A percentile compares a stretch with the other conserved stretches of the same genome.
Conservation (phyloP, 176 grass and related monocot species). For the Cenchrus fungigraminus region DNA sequence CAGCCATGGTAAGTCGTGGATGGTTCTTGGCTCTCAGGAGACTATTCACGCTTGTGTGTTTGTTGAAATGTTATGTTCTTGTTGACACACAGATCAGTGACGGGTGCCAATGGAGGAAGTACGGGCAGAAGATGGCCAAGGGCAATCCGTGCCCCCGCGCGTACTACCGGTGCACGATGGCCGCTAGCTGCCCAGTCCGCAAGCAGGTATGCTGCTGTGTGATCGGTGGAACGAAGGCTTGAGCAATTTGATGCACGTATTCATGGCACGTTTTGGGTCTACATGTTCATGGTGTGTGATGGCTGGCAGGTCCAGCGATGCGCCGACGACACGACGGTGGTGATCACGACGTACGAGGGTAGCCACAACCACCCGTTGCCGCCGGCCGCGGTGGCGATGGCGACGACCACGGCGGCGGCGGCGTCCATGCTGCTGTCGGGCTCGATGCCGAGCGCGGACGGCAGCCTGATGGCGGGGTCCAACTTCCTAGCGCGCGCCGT, state of each 20-base stretch:
- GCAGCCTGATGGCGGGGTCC: constrained; percentile 67
- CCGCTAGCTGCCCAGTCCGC: constrained; percentile 77
- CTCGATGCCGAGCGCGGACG: constrained; percentile 73
- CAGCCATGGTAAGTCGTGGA: constrained; percentile 57
- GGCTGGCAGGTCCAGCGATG: constrained; percentile 75
- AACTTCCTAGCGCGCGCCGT: constrained; percentile 78
- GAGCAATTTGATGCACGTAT: neutral
- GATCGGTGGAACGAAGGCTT: neutral
- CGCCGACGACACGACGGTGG: constrained; percentile 71
- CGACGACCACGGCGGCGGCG: constrained; percentile 69
- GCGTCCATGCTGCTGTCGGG: constrained; percentile 86
- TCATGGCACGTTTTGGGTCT: neutral
- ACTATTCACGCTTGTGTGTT: neutral
- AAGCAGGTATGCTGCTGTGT: constrained; percentile 60
- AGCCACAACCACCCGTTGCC: constrained; percentile 90
- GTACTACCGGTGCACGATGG: constrained; percentile 94
- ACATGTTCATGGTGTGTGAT: neutral
- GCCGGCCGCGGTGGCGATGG: constrained; percentile 87
- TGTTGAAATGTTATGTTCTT: neutral
- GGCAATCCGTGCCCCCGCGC: constrained; percentile 87
- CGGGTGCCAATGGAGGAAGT: constrained; percentile 95
- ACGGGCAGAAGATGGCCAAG: constrained; percentile 96
- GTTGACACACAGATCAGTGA: constrained; percentile 67
- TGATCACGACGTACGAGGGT: constrained; percentile 87
- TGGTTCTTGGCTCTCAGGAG: neutral